A percentile compares a stretch with the other conserved stretches of the same genome.
phyloP scores from a whole-genome alignment of 164 flowering plant species.

The Amborella trichopoda region DNA sequence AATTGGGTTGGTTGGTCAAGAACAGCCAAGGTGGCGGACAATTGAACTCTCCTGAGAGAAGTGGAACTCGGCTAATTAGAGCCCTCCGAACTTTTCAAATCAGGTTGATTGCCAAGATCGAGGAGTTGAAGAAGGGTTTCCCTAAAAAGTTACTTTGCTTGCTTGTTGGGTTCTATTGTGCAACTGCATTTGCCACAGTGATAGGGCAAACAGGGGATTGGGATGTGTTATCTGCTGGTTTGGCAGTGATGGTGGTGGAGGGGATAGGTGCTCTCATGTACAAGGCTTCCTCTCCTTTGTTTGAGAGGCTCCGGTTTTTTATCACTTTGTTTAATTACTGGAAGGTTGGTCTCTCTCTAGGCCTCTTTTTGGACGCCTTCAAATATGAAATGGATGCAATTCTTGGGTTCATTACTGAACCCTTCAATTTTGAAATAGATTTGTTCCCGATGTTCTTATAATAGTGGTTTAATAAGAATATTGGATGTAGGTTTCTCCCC shows the following conservation, averaged over 20 bases:
- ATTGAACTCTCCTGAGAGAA: slow-evolving; percentile 28
- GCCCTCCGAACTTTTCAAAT: slow-evolving; percentile 35
- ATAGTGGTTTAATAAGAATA: too few relatives aligned
- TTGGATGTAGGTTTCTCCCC: too few relatives aligned
- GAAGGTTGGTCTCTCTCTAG: slow-evolving; percentile 85
- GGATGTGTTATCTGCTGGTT: slow-evolving; percentile 91
- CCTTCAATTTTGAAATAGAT: slow-evolving; percentile 25
- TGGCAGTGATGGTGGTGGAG: slow-evolving; percentile 84
- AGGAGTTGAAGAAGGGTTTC: slow-evolving; percentile 45
- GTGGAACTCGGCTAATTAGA: slow-evolving; percentile 49
- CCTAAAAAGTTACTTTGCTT: slow-evolving; percentile 73
- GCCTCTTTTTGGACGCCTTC: slow-evolving; percentile 92
- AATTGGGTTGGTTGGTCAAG: slow-evolving; percentile 10
- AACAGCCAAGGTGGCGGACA: slow-evolving; percentile 40
- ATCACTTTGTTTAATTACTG: slow-evolving; percentile 75
- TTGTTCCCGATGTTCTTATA: slow-evolving; percentile 15
- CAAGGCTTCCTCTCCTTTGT: slow-evolving; percentile 42
- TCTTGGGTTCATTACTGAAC: slow-evolving; percentile 18
- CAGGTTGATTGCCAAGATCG: slow-evolving; percentile 37
- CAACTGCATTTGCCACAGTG: slow-evolving; percentile 91
- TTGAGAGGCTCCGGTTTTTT: slow-evolving; percentile 32
- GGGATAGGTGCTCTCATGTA: slow-evolving; percentile 94
- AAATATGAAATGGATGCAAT: slow-evolving; percentile 48
- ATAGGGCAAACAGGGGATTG: slow-evolving; percentile 98
- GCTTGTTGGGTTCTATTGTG: slow-evolving; percentile 87